These are phyloP conservation scores for Vigna trinervia DNA, from an alignment of 306 rosid species.

Conservation along the genomic window DNA sequence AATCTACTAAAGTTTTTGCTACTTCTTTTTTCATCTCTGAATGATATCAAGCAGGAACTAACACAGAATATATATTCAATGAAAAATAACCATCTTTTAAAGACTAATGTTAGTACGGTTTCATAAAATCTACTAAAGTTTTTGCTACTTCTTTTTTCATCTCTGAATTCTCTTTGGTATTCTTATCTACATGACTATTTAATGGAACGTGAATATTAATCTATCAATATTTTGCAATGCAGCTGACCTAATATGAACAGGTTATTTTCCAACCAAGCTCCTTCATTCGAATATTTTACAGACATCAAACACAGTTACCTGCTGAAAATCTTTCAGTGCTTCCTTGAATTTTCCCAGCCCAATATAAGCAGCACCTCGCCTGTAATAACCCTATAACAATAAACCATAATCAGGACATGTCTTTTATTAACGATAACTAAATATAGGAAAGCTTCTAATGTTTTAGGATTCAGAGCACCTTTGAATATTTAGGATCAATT, in stretches of 20 bases:
- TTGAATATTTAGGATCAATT: constrained; percentile 89
- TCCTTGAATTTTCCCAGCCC: constrained; percentile 96
- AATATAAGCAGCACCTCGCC: constrained; percentile 94
- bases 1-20: background rate
- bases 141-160: background rate
- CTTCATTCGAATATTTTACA: background rate
- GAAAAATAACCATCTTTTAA: background rate
- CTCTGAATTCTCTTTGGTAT: constrained; percentile 10
- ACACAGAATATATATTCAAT: background rate
- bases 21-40: background rate
- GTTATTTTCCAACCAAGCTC: constrained; percentile 27
- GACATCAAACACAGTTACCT: constrained; percentile 57
- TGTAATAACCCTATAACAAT: constrained; percentile 82
- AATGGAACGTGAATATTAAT: constrained; percentile 11
- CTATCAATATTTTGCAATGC: constrained; percentile 3
- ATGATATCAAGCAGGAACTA: background rate
- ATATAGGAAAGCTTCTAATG: constrained; percentile 28
- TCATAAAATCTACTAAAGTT: background rate
- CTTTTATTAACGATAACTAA: constrained; percentile 19
- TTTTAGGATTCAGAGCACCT: constrained; percentile 58
- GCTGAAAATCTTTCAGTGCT: constrained; percentile 95
- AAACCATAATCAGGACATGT: constrained; percentile 47
- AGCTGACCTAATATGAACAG: constrained; percentile 14
- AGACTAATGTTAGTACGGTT: background rate
- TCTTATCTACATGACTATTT: background rate